Evolutionary conservation across 495 filamentous ascomycete species (phyloP), one percentile per base, ranked within the genome.

Genomic region (Hyphodiscus hymeniophilus): DNA sequence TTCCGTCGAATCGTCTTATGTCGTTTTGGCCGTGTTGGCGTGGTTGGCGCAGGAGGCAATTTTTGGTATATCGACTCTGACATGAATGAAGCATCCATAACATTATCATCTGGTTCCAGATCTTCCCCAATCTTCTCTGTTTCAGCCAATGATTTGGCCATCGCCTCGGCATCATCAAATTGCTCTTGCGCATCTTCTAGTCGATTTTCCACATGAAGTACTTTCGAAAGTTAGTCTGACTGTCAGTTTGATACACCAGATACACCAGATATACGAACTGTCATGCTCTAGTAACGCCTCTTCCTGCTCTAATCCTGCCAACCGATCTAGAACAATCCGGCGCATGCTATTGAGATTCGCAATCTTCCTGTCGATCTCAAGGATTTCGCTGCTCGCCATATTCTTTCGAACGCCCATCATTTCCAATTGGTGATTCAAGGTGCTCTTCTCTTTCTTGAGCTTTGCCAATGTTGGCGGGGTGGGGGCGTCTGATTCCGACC

Each of bases 41-140:
- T 67, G 22, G 76, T 66, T 48, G 75, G 73, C 12, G 78, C 63
- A 11, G 79, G 77, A 0, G 89, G 87, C 13, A 97, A 65, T 62
- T 96, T 97, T 58, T 91, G 83, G 59, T 96, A 99, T 52, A 99
- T 87, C 7, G 89, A 95, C 60, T 95, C 89, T 2, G 92, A 96
- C 94, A 97, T 97, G 70, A 97, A 99, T 1, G 79, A 77, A 12
- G 70, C 74, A 55, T 76, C 79, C 75, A 64, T 77, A 48, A 66
- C 77, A 48, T 76, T 70, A 21, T 80, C 80, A 3, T 69, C 68
- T 6, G 71, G 71, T 17, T 75, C 72, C 1, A 64, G 42, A 30
- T 74, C 74, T 18, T 66, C 71, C 32, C 85, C 77, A 7, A 73
- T 67, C 39, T 77, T 77, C 11, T 74, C 77, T 8, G 62, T 63